Base-by-base conservation (phyloP, 2,329 filamentous ascomycete genomes). In the Zymoseptoria crescenta region DNA sequence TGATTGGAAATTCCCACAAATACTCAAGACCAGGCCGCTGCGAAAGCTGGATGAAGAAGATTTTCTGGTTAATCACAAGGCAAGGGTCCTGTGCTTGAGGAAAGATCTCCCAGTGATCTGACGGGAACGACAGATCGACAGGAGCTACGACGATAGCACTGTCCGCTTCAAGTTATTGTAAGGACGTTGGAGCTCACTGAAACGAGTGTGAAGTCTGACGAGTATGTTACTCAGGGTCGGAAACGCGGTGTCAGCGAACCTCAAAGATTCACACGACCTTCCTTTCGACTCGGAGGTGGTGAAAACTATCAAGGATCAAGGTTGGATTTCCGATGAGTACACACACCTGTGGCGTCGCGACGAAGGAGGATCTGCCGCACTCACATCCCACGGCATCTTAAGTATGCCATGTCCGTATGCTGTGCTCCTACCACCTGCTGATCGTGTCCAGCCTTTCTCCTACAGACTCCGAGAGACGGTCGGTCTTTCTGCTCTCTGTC, bases 131-230 rank as follows among this genome's bases (percentile, higher is more conserved):
- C 45, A 70, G 66, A 72, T 72, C 49, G 70, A 72, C 58, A 64
- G 69, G 57, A 71, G 69, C 59, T 72, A 72, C 56, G 70, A 72
- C 59, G 69, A 71, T 58, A 69, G 66, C 55, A 72, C 69, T 3
- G 67, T 71, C 41, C 67, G 68, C 1, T 71, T 72, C 62, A 72
- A 72, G 56, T 59, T 72, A 50, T 62, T 72, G 67, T 70, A 62
- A 52, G 69, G 9, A 55, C 20, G n/a, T 49, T 16, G n/a, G 8
- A 24, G 55, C 20, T 35, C 35, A 30, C 35, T n/a, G 27, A n/a
- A 21, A 27, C 35, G 13, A 2, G 4, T 19, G 20, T 19, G 20
- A 27, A 13, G 20, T 24, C 49, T 51, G 10, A 51, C 6, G 24
- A 27, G 8, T 19, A 48, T 5, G 13, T 48, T 13, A 10, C 49